Percentiles rank a stretch among this genome's conserved stretches.
Conservation (phyloP, 352 stramenopile species). For the Globisporangium solare region DNA sequence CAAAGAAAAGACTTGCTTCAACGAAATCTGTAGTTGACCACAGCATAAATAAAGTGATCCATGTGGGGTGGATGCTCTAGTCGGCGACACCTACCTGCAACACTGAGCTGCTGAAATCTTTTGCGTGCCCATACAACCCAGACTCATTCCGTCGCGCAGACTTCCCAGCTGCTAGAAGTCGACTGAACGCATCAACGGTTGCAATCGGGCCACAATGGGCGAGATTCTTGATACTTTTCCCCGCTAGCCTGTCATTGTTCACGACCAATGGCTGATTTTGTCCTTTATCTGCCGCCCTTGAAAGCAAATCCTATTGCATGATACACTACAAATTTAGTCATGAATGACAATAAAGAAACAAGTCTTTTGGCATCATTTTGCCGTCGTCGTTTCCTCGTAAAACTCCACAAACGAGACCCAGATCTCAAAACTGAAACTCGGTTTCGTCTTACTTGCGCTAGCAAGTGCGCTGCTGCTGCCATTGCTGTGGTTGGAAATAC, state of each 20-base stretch:
- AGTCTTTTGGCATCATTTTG: not conserved
- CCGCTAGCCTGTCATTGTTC: conserved; percentile 17
- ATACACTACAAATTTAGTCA: not conserved
- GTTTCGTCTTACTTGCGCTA: conserved; percentile 5
- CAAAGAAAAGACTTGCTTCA: conserved; percentile 38
- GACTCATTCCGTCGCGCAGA: conserved; percentile 21
- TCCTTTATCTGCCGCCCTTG: not conserved
- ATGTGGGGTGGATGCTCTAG: no score
- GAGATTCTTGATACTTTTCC: conserved; percentile 27
- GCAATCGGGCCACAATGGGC: conserved; percentile 24
- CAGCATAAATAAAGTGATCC: not conserved
- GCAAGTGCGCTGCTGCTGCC: no score
- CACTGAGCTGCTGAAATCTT: conserved; percentile 43
- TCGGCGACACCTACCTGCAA: conserved; percentile 23
- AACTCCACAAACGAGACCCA: conserved; percentile 46
- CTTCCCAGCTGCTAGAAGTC: conserved; percentile 25
- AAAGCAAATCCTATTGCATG: not conserved
- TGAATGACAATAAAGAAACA: not conserved
- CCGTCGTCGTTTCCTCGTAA: conserved; percentile 50
- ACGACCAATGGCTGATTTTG: conserved; percentile 6
- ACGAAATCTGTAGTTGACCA: conserved; percentile 21
- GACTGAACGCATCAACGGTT: conserved; percentile 17
- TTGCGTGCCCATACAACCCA: conserved; percentile 35
- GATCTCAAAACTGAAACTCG: conserved; percentile 27
- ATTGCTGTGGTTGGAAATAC: conserved; percentile 7